phyloP scores from a whole-genome alignment of 2,329 filamentous ascomycete species.

The Rasamsonia emersonii region DNA sequence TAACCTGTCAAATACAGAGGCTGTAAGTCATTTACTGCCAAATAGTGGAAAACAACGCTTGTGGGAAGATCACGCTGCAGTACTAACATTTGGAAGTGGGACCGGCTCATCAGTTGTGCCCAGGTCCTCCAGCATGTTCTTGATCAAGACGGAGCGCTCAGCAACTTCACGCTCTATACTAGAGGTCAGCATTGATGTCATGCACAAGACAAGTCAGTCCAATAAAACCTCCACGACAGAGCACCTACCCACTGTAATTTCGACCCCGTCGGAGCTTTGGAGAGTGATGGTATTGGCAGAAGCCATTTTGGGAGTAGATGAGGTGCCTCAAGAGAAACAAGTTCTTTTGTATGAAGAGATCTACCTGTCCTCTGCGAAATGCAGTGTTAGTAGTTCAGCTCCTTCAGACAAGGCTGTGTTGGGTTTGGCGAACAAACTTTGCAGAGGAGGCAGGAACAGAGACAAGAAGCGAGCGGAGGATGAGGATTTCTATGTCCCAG shows the following conservation, averaged over 20 bases:
- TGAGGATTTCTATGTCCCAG: too few species aligned
- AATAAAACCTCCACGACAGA: background rate
- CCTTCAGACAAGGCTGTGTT: too few species aligned
- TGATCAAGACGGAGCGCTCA: conserved; percentile 89
- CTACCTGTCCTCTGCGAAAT: too few species aligned
- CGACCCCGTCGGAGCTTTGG: conserved; percentile 42
- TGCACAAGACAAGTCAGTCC: background rate
- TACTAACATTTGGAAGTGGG: conserved; percentile 57
- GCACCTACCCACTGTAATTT: conserved; percentile 43
- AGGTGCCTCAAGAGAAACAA: too few species aligned
- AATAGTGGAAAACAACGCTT: conserved; percentile 1
- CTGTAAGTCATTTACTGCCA: too few species aligned
- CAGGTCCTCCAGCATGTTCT: conserved; percentile 95
- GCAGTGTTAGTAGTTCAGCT: too few species aligned
- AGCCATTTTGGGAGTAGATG: conserved; percentile 3
- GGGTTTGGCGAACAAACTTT: too few species aligned
- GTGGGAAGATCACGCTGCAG: background rate
- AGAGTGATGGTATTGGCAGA: conserved; percentile 32
- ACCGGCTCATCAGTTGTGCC: conserved; percentile 56
- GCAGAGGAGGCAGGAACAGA: too few species aligned
- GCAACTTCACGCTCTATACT: conserved; percentile 67
- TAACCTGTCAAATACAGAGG: conserved; percentile 58
- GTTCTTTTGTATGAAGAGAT: too few species aligned
- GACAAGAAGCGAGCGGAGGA: too few species aligned
- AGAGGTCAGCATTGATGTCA: conserved; percentile 11